Evolutionary conservation across 192 early-diverging fungal species (phyloP), one percentile per base, ranked within the genome.

Genomic region (Entrophospora sp.): DNA sequence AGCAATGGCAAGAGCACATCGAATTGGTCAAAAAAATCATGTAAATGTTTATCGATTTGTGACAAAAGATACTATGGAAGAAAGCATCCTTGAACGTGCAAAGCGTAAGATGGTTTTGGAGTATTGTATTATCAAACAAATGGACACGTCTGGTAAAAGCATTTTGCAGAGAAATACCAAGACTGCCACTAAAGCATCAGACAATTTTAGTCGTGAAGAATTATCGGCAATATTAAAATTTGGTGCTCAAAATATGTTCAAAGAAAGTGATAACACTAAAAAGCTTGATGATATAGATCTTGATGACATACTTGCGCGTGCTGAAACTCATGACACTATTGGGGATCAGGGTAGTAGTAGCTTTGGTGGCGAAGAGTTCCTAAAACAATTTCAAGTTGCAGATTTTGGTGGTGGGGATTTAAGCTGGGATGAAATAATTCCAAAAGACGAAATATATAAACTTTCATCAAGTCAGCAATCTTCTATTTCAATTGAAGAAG

Each of bases 21-120:
- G 97, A 64, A 97, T 95, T 61, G 93, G 96, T 1, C 97, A 99
- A 72, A 99, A 90, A 72, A 96, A 94, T 64, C 80, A 85, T 20
- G 97, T 99, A 16, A 92, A 95, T 40, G 94, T 99, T 6, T 99
- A 96, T 71, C 85, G 97, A 27, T 92, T 99, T 71, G 88, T 99
- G 13, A 90, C 94, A 30, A 93, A 96, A 68, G 95, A 89, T 66
- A 94, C 94, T 1, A 94, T 97, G n/a, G n/a, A n/a, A n/a, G n/a
- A n/a, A n/a, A n/a, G n/a, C n/a, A n/a, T n/a, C n/a, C n/a, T n/a
- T n/a, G 97, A 99, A 73, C 87, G 97, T 8, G 97, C 97, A 36
- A 99, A 99, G 70, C 83, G 92, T 70, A 99, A 99, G 77, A 97
- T 97, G 95, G 94, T 99, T 31, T 79, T 99, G 10, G 97, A 99